Percentiles rank a stretch among this genome's conserved stretches.
These are phyloP conservation scores for Xylaria sp. DNA, from an alignment of 2,329 filamentous ascomycete genomes.

Conservation along the genomic window DNA sequence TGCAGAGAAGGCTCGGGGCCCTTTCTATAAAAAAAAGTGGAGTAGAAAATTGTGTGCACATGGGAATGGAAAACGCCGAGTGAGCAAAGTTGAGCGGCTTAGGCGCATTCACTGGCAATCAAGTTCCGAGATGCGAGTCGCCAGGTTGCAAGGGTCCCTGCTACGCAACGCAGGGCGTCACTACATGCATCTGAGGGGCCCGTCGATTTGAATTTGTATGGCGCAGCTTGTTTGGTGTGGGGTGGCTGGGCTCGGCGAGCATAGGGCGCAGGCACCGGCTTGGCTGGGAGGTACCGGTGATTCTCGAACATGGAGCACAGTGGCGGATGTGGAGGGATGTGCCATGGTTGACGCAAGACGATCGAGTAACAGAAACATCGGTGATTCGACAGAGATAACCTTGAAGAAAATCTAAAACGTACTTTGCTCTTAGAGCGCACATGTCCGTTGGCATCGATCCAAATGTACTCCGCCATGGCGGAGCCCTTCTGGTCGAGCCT, in stretches of 20 bases:
- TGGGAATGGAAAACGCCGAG: conserved; percentile 13
- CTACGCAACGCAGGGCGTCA: conserved; percentile 2
- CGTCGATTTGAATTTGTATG: conserved; percentile 2
- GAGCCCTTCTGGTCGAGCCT: conserved; percentile 85
- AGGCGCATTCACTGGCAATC: conserved; percentile 16
- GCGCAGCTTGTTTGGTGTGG: conserved; percentile 5
- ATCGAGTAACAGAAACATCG: conserved; percentile 38
- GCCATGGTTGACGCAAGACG: conserved; percentile 29
- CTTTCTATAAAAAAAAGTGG: conserved; percentile 1
- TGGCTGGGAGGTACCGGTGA: conserved; percentile 13
- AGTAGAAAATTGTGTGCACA: background rate
- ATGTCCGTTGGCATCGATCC: conserved; percentile 84
- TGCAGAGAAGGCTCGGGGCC: background rate
- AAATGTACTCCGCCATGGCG: conserved; percentile 95
- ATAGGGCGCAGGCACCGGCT: conserved; percentile 10
- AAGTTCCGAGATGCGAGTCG: conserved; percentile 1
- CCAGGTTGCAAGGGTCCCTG: background rate
- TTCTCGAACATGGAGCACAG: conserved; percentile 5
- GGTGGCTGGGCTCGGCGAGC: conserved; percentile 12
- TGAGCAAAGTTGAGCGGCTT: conserved; percentile 32
- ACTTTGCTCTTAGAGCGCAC: conserved; percentile 96
- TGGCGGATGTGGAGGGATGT: conserved; percentile 5
- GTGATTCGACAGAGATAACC: conserved; percentile 36
- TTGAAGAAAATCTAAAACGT: conserved; percentile 49
- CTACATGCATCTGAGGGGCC: background rate